Base-by-base conservation (phyloP, 1,284 basidiomycete genomes). In the Sphaerobolus stellatus region DNA sequence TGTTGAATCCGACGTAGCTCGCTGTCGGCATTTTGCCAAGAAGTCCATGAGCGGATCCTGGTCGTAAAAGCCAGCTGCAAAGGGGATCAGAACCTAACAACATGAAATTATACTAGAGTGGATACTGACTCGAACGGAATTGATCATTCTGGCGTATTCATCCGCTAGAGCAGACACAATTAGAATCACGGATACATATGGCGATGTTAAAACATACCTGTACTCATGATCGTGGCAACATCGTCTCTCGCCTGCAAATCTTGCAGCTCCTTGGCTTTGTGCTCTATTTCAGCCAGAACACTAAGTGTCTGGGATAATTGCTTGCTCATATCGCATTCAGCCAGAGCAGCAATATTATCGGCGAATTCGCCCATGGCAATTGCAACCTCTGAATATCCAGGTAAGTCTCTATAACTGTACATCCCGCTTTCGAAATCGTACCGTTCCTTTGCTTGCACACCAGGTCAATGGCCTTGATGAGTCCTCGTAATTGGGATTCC, bases 81-180 rank as follows among this genome's bases (percentile, higher is more conserved):
- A 33, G 16, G 16, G 13, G 50, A 29, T 18, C 38, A 45, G 48
- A 5, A 24, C 56, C 58, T 7, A 40, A 25, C 38, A 53, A 29
- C 33, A 44, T 16, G 43, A n/a, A 47, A 48, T 47, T 2, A 31
- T 48, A 27, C 38, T 20, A 56, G 1, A 43, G 11, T 9, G 36
- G 36, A 47, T 45, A 74, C 87, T 57, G 65, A 93, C 91, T 62
- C 94, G 80, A 49, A 98, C 94, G 56, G 90, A 93, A 57, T 85
- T 88, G 57, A 98, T 94, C 48, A 98, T 78, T 43, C 96, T 81
- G 27, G 94, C 85, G 68, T 98, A 98, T 71, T 98, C 95, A 66
- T 98, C 94, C 43, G 84, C 89, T 79, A 70, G 62, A 57, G 48
- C 8, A 9, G 47, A 47, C 13, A 30, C 9, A 52, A 40, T 30